Conservation (phyloP, 371 early-diverging fungal species). For the Mucor mucedo region DNA sequence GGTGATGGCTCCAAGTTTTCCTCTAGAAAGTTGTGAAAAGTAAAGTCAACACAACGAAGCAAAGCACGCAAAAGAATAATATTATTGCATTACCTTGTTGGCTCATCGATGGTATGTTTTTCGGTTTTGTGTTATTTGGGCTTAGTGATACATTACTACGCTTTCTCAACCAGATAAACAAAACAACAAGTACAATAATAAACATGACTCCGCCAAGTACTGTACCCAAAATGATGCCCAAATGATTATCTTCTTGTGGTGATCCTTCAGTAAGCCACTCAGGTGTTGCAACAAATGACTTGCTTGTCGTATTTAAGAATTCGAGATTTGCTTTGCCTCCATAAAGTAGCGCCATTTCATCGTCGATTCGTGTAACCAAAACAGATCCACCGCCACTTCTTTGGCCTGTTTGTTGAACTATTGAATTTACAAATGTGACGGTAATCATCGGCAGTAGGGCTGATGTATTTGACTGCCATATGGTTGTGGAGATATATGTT, state of each 20-base stretch:
- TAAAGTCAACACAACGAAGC: neutral
- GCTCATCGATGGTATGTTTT: neutral
- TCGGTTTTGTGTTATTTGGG: neutral
- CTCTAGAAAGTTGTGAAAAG: neutral
- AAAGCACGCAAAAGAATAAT: slow-evolving; percentile 11
- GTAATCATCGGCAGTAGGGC: neutral
- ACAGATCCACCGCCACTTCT: neutral
- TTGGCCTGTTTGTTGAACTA: neutral
- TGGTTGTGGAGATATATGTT: slow-evolving; percentile 1
- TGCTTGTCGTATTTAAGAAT: slow-evolving; percentile 17
- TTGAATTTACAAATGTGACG: neutral
- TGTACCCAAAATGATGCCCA: slow-evolving; percentile 22
- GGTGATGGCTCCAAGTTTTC: neutral
- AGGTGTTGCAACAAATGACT: slow-evolving; percentile 6
- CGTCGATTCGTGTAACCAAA: slow-evolving; percentile 4
- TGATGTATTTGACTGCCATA: slow-evolving; percentile 19
- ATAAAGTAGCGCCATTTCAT: slow-evolving; percentile 17
- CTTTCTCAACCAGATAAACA: slow-evolving; percentile 10
- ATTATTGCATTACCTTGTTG: neutral
- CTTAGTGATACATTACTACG: neutral
- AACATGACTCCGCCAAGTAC: slow-evolving; percentile 13
- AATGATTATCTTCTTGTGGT: neutral
- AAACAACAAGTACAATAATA: slow-evolving; percentile 14
- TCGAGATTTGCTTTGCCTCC: slow-evolving; percentile 5
- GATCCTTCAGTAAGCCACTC: slow-evolving; percentile 5